Percentiles rank a stretch among this genome's conserved stretches.
phyloP scores from a whole-genome alignment of 1,139 yeast species.

The Blastobotrys buckinghamii region DNA sequence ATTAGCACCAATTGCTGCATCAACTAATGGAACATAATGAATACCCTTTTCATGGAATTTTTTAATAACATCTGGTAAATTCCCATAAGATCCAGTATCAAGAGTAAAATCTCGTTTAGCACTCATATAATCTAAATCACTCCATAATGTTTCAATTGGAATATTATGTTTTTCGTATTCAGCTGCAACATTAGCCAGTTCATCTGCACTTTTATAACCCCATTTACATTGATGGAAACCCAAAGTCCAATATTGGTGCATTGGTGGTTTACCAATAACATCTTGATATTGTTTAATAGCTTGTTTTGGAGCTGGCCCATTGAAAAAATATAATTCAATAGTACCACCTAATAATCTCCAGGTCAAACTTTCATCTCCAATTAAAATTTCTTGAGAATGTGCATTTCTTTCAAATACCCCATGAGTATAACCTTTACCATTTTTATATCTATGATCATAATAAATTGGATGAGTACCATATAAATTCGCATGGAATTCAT shows the following conservation, averaged over 20 bases:
- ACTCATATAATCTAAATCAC: conserved; percentile 27
- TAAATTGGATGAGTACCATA: conserved; percentile 30
- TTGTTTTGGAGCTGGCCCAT: conserved; percentile 34
- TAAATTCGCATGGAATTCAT: conserved; percentile 17
- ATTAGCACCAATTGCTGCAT: conserved; percentile 32
- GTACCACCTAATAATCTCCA: conserved; percentile 28
- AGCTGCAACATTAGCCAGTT: conserved; percentile 14
- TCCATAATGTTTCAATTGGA: conserved; percentile 21
- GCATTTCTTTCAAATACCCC: conserved; percentile 24
- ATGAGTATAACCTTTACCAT: conserved; percentile 12
- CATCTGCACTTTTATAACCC: conserved; percentile 15
- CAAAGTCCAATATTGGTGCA: conserved; percentile 30
- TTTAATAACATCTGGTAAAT: conserved; percentile 26
- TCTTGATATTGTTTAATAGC: conserved; percentile 29
- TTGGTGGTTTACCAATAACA: conserved; percentile 32
- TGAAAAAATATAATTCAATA: conserved; percentile 34
- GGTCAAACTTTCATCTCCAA: conserved; percentile 21
- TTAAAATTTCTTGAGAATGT: conserved; percentile 24
- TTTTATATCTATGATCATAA: conserved; percentile 25
- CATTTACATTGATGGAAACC: conserved; percentile 25
- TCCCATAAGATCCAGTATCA: conserved; percentile 27
- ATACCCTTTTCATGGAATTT: conserved; percentile 28
- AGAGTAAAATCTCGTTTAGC: conserved; percentile 32
- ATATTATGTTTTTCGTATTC: conserved; percentile 9
- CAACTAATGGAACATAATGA: conserved; percentile 35